Conservation (phyloP, 2,329 filamentous ascomycete genomes). For the Pleochaeta shiraiana region DNA sequence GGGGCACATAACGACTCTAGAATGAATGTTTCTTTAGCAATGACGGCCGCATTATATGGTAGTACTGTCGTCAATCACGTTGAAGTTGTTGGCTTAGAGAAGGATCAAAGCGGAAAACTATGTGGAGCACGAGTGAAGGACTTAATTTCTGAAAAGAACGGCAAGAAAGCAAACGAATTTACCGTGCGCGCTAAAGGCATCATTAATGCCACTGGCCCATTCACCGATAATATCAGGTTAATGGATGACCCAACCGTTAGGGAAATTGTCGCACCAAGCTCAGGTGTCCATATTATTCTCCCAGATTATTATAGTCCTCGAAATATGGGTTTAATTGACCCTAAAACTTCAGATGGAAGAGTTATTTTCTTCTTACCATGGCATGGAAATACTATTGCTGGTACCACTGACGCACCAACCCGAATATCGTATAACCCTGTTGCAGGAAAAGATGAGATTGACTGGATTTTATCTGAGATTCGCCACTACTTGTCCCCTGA, state of each 20-base stretch:
- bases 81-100: conserved; percentile 56
- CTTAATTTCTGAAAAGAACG: conserved; percentile 41
- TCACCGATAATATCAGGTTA: conserved; percentile 67
- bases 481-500: conserved; percentile 63
- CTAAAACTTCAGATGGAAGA: conserved; percentile 65
- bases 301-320: conserved; percentile 71
- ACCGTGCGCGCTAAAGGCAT: conserved; percentile 57
- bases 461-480: conserved; percentile 74
- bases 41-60: conserved; percentile 76
- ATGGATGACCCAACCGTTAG: conserved; percentile 52
- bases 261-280: conserved; percentile 69
- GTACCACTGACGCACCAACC: conserved; percentile 64
- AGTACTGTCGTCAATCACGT: conserved; percentile 66
- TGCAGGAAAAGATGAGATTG: conserved; percentile 63
- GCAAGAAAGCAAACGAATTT: conserved; percentile 39
- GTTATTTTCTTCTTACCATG: conserved; percentile 89
- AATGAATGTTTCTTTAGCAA: conserved; percentile 76
- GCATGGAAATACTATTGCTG: conserved; percentile 84
- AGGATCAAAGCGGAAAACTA: conserved; percentile 49
- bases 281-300: conserved; percentile 68
- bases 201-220: conserved; percentile 77
- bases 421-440: conserved; percentile 50
- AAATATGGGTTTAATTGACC: conserved; percentile 76
- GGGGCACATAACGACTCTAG: conserved; percentile 81
- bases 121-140: conserved; percentile 57